Evolutionary conservation across 495 filamentous ascomycete genomes (phyloP).

Genomic region (Bryoglossum gracile): DNA sequence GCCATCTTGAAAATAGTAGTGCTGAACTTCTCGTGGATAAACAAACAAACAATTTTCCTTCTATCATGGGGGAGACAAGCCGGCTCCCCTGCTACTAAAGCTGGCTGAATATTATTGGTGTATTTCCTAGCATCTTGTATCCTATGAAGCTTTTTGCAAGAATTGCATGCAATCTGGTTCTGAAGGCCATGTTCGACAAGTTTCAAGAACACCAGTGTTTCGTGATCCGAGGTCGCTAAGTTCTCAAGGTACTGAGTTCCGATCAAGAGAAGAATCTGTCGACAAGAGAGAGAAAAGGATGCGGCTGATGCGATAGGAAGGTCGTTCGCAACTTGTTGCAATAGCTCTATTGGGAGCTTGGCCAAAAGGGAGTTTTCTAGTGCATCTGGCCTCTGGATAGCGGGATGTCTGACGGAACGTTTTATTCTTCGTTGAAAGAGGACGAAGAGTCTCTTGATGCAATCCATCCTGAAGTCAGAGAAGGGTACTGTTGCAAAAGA

Average conservation of each 20-base stretch:
- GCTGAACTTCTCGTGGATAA: constrained; percentile 11
- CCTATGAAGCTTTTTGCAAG: constrained; percentile 16
- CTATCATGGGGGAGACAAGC: constrained; percentile 9
- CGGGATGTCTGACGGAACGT: not conserved
- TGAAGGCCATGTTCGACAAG: constrained; percentile 14
- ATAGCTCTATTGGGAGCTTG: constrained; percentile 9
- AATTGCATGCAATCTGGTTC: constrained; percentile 11
- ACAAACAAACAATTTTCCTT: not conserved
- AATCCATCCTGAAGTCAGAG: constrained; percentile 3
- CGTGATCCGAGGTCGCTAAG: constrained; percentile 6
- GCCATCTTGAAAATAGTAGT: constrained; percentile 18
- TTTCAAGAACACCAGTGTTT: constrained; percentile 15
- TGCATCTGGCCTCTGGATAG: constrained; percentile 3
- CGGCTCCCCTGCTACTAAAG: not conserved
- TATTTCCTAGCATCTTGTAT: constrained; percentile 16
- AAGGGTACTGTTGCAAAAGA: too few relatives aligned
- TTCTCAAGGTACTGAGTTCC: constrained; percentile 15
- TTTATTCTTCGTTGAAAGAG: constrained; percentile 9
- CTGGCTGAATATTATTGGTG: not conserved
- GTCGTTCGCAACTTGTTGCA: constrained; percentile 12
- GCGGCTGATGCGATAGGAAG: constrained; percentile 13
- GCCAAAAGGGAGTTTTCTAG: constrained; percentile 7
- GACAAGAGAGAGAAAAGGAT: constrained; percentile 17
- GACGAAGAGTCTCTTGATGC: constrained; percentile 4
- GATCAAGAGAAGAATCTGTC: constrained; percentile 11